phyloP scores from a whole-genome alignment of 257 asterid genomes.

The Przewalskia tangutica region DNA sequence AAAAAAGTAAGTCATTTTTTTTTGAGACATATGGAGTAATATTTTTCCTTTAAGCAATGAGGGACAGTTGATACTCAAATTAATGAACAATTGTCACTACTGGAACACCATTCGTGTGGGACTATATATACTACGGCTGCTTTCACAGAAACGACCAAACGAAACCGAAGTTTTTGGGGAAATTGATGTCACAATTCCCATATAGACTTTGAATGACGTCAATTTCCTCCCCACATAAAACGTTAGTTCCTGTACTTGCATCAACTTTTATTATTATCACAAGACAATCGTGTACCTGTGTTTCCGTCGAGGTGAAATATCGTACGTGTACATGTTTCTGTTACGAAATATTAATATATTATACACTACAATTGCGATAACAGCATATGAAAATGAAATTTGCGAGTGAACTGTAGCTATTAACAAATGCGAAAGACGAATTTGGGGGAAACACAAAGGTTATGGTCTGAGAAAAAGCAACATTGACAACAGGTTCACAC shows the following conservation, averaged over 20 bases:
- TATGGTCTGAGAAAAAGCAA: conserved; percentile 29
- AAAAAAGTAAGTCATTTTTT: too few relatives aligned
- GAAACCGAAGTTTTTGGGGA: not conserved
- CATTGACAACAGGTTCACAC: conserved; percentile 30
- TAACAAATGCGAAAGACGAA: not conserved
- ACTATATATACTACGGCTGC: not conserved
- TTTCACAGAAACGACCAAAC: not conserved
- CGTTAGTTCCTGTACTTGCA: not conserved
- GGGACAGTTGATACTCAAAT: not conserved
- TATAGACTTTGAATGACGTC: not conserved
- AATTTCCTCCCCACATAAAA: not conserved
- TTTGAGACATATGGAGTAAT: too few relatives aligned
- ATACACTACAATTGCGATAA: not conserved
- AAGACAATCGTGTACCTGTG: not conserved
- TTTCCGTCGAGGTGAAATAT: not conserved
- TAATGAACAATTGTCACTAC: not conserved
- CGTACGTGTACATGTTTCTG: not conserved
- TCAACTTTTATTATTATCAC: not conserved
- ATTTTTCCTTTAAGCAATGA: not conserved
- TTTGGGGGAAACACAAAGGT: conserved; percentile 11
- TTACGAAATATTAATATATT: not conserved
- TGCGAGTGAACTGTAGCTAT: conserved; percentile 12
- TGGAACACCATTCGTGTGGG: not conserved
- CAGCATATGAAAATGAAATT: not conserved
- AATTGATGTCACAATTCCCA: not conserved